These are phyloP conservation scores for Chlorencoelia australis DNA, from an alignment of 2,329 filamentous ascomycete genomes.

Conservation along the genomic window DNA sequence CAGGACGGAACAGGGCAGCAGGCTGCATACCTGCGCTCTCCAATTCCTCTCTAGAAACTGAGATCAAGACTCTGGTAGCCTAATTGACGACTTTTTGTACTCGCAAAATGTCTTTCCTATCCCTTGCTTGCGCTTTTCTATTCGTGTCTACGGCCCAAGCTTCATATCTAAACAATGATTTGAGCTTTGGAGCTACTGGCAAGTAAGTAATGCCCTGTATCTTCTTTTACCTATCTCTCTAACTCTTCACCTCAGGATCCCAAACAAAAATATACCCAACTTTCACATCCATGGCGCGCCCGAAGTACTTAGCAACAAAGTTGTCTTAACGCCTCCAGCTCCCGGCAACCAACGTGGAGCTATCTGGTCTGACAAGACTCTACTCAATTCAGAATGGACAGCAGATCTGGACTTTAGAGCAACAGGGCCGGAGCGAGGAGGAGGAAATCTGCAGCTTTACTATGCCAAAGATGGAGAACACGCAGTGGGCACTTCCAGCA, in stretches of 20 bases:
- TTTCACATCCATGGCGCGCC: conserved; percentile 34
- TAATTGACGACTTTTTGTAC: conserved; percentile 6
- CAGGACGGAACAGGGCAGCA: too few species aligned
- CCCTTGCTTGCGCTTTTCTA: conserved; percentile 20
- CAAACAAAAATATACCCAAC: too few species aligned
- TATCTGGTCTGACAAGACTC: conserved; percentile 62
- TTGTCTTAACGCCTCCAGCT: conserved; percentile 82
- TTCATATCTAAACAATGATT: conserved; percentile 24
- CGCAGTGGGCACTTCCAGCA: conserved; percentile 59
- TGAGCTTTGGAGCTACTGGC: conserved; percentile 37
- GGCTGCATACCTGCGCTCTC: too few species aligned
- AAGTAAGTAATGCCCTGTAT: too few species aligned
- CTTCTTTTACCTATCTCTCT: too few species aligned
- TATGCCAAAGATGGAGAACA: conserved; percentile 61
- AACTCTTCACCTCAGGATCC: too few species aligned
- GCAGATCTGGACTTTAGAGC: conserved; percentile 81
- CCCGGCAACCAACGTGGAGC: conserved; percentile 79
- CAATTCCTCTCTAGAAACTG: too few species aligned
- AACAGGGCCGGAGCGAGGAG: conserved; percentile 72
- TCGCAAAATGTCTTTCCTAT: conserved; percentile 14
- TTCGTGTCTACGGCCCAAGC: conserved; percentile 23
- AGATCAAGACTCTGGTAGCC: conserved; percentile 1
- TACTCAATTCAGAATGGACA: conserved; percentile 62
- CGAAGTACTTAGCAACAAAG: conserved; percentile 72
- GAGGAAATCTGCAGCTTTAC: conserved; percentile 92